These are phyloP conservation scores for Leucocoprinus sp. DNA, from an alignment of 768 basidiomycete genomes.

Conservation along the genomic window DNA sequence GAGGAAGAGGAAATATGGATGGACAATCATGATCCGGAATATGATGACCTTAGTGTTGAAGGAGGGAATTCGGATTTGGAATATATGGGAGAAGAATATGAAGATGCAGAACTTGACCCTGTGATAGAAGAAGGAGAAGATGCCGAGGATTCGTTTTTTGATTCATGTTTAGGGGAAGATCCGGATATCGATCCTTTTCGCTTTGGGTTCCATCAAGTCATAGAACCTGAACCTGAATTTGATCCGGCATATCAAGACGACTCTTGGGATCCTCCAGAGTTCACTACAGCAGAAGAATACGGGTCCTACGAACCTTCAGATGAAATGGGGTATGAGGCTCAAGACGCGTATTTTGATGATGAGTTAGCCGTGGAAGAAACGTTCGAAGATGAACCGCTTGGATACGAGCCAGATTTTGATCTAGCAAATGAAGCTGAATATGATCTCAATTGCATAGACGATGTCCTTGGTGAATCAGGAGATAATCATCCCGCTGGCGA, in stretches of 20 bases:
- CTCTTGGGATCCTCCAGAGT: background rate
- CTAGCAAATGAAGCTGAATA: constrained; percentile 13
- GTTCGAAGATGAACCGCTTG: background rate
- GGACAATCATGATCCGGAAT: constrained; percentile 12
- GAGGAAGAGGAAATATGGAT: constrained; percentile 19
- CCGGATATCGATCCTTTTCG: background rate
- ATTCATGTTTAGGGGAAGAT: constrained; percentile 4
- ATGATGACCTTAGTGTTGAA: constrained; percentile 16
- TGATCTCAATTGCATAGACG: constrained; percentile 5
- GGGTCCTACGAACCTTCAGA: too few relatives aligned
- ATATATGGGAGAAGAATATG: background rate
- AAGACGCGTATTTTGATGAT: background rate
- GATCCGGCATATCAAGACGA: background rate
- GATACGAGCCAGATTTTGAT: background rate
- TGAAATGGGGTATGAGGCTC: too few relatives aligned
- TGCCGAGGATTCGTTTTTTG: constrained; percentile 1
- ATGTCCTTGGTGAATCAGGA: background rate
- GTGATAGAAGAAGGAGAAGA: constrained; percentile 1
- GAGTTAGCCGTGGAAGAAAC: background rate
- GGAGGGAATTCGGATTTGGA: constrained; percentile 9
- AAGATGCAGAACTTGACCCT: constrained; percentile 2
- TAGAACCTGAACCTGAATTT: background rate
- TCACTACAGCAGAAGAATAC: constrained; percentile 7
- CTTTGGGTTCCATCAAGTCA: too few relatives aligned
- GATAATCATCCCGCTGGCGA: constrained; percentile 14